A percentile compares a stretch with the other conserved stretches of the same genome.
phyloP scores from a whole-genome alignment of 352 stramenopile species.

The Pythium apleroticum region DNA sequence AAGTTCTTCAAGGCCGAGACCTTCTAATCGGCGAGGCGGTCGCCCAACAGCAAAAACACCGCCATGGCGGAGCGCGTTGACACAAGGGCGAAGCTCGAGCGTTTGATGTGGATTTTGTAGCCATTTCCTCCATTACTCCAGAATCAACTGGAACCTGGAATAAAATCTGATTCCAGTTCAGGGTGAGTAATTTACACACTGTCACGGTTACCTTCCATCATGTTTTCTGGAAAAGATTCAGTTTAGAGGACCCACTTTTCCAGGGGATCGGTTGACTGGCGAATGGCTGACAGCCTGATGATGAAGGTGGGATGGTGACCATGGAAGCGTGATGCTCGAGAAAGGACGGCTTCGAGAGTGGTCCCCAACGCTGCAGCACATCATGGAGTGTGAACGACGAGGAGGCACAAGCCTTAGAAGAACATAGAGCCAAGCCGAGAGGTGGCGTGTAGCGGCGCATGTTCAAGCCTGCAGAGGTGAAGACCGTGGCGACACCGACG shows the following conservation, averaged over 20 bases:
- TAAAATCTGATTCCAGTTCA: background rate
- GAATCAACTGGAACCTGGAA: background rate
- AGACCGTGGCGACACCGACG: too few species aligned
- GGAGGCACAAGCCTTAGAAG: background rate
- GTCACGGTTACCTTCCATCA: background rate
- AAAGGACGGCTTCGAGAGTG: background rate
- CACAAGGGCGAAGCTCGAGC: too few species aligned
- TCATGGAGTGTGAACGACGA: background rate
- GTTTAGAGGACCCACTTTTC: background rate
- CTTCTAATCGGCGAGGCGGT: too few species aligned
- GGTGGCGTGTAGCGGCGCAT: background rate
- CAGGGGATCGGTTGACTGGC: background rate
- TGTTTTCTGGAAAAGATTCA: background rate
- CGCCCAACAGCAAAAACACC: too few species aligned
- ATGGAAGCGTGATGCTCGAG: background rate
- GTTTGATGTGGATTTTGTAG: background rate
- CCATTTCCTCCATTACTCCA: background rate
- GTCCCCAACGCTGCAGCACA: too few species aligned
- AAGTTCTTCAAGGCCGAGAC: constrained; percentile 47
- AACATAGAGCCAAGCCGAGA: background rate
- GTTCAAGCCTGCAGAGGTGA: background rate
- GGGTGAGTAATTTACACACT: background rate
- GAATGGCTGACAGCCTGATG: background rate
- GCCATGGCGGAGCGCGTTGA: too few species aligned
- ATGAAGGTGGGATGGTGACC: background rate